Conservation (phyloP, 1,284 basidiomycete species). For the Coniferiporia weirii region DNA sequence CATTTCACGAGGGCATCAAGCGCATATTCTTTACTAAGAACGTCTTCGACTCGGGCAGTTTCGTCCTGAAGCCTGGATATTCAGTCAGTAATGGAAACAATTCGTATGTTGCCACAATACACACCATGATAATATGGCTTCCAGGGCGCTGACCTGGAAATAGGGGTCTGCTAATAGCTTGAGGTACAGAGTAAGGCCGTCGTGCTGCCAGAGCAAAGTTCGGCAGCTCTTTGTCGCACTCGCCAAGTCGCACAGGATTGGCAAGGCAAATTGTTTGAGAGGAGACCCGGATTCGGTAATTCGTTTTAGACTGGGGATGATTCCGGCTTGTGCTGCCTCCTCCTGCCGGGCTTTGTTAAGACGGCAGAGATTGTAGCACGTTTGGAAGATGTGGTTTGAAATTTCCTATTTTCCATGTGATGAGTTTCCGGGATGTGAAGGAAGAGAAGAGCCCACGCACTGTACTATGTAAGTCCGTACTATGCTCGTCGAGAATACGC, state of each 20-base stretch:
- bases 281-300: conserved; percentile 87
- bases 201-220: conserved; percentile 83
- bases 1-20: conserved; percentile 75
- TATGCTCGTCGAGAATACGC: conserved; percentile 77
- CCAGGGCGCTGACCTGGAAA: conserved; percentile 92
- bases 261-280: conserved; percentile 93
- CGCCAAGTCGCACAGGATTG: conserved; percentile 92
- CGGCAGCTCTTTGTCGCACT: conserved; percentile 90
- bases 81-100: conserved; percentile 12
- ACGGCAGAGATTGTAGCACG: conserved; percentile 92
- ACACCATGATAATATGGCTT: conserved; percentile 87
- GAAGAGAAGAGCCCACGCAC: conserved; percentile 41
- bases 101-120: conserved; percentile 23
- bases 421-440: background rate
- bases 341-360: conserved; percentile 92
- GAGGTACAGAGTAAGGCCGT: conserved; percentile 80
- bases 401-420: conserved; percentile 62
- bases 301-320: conserved; percentile 85
- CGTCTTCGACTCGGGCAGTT: conserved; percentile 88
- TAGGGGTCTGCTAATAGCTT: conserved; percentile 87
- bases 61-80: conserved; percentile 83
- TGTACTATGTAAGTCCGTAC: conserved; percentile 73
- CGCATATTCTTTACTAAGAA: conserved; percentile 65
- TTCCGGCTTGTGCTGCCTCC: conserved; percentile 92
- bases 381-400: conserved; percentile 90